These are phyloP conservation scores for Nitzschia sp. DNA, from an alignment of 108 stramenopile species.

Conservation along the genomic window DNA sequence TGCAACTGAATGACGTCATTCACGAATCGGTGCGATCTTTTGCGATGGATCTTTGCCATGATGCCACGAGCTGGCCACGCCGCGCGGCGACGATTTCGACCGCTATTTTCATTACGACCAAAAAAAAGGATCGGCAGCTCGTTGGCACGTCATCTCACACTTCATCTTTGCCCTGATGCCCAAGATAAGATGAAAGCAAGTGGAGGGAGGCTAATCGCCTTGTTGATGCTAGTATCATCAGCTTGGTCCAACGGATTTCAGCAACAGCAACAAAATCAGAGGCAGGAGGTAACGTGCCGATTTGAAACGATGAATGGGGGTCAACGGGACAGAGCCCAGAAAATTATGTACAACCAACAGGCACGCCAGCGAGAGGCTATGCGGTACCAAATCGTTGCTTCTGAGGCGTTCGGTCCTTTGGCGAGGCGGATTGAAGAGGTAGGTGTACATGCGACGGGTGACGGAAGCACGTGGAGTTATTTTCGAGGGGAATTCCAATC, in stretches of 20 bases:
- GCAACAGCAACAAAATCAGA: background rate
- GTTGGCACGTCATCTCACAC: no score
- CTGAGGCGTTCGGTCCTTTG: constrained; percentile 47
- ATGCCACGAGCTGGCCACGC: no score
- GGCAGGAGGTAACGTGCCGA: background rate
- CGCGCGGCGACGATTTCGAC: no score
- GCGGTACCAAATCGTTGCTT: constrained; percentile 60
- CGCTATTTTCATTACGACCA: no score
- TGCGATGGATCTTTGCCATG: no score
- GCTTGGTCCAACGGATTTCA: background rate
- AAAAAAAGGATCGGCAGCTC: no score
- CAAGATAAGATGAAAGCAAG: background rate
- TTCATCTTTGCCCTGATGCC: no score
- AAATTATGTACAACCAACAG: constrained; percentile 51
- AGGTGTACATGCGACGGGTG: no score
- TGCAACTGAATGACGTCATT: no score
- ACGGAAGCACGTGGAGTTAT: no score
- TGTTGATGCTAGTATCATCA: constrained; percentile 1
- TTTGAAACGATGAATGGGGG: background rate
- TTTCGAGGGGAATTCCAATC: no score
- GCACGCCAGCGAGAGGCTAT: constrained; percentile 41
- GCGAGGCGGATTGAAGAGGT: constrained; percentile 43
- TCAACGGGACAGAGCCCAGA: constrained; percentile 28
- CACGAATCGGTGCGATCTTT: no score
- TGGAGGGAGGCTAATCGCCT: background rate